Evolutionary conservation across 2,329 filamentous ascomycete genomes (phyloP), one percentile per base, ranked within the genome.

Genomic region (Ophiostoma populinum): DNA sequence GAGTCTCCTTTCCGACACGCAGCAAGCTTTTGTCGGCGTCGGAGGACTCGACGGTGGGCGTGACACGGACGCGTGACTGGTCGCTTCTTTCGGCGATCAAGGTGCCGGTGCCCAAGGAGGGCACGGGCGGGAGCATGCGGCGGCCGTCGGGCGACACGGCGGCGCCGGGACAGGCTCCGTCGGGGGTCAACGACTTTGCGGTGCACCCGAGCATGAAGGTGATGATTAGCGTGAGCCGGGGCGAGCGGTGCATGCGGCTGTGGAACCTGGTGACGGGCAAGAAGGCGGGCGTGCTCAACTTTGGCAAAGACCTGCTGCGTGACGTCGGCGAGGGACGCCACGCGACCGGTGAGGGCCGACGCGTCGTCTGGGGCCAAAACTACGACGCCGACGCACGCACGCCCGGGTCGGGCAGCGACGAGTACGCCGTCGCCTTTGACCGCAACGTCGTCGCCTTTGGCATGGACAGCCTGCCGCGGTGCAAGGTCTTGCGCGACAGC

Each of bases 211-310:
- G 81, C 53, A 82, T 92, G 69, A 95, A 94, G 59, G 63, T 98
- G 34, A 93, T 95, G 81, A 73, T 98, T 40, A 92, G 74, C 46
- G 85, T 95, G 7, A 79, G 82, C 45, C 82, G 78, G 48, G 85
- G 85, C 44, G 90, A 98, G 59, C 75, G 74, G 44, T 83, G 77
- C 49, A 92, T 98, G 80, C 65, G 90, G 43, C 56, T 95, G 44
- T 98, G 90, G 90, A 95, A 98, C 50, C 55, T 98, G 43, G 85
- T 95, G 44, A 95, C 87, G 3, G 90, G 86, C 12, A 92, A 87
- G 60, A 94, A 93, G 59, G 86, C 86, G 1, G 83, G 86, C 20
- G 86, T 93, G 35, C 59, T 98, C 46, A 90, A 81, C 51, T 95
- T 95, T 53, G 70, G 69, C 44, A 66, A 70, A 38, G 70, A 76